phyloP scores from a whole-genome alignment of 164 flowering plant genomes.

The Tetracentron sinense region DNA sequence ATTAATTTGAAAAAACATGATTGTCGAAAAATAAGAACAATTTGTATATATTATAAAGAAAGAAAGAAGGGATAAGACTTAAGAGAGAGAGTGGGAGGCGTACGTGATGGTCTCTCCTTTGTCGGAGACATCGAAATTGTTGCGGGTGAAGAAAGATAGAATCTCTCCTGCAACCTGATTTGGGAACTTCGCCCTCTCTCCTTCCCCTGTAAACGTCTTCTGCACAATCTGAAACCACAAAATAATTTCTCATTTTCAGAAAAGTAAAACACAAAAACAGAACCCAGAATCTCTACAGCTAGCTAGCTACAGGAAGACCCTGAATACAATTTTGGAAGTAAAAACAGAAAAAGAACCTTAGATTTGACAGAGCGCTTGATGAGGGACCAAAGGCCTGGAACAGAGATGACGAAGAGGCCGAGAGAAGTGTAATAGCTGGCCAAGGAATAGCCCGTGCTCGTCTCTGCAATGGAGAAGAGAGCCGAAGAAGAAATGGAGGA shows the following conservation, averaged over 20 bases:
- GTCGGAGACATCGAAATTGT: slow-evolving; percentile 73
- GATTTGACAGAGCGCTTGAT: slow-evolving; percentile 98
- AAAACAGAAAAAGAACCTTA: slow-evolving; percentile 43
- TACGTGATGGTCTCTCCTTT: slow-evolving; percentile 92
- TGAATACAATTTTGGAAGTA: background rate
- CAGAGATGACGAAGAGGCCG: slow-evolving; percentile 93
- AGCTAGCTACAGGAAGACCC: too few species aligned
- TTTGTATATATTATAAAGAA: too few species aligned
- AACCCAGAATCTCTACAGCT: background rate
- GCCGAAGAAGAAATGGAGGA: slow-evolving; percentile 5
- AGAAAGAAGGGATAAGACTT: background rate
- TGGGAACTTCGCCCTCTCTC: slow-evolving; percentile 53
- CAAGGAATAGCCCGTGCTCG: slow-evolving; percentile 62
- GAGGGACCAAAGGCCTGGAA: slow-evolving; percentile 98
- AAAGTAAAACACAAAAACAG: background rate
- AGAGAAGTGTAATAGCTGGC: slow-evolving; percentile 96
- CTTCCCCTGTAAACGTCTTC: slow-evolving; percentile 67
- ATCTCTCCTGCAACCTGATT: slow-evolving; percentile 84
- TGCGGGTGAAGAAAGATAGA: slow-evolving; percentile 84
- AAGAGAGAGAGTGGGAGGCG: slow-evolving; percentile 1
- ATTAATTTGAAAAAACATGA: too few species aligned
- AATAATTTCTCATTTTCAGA: background rate
- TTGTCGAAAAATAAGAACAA: too few species aligned
- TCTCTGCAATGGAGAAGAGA: slow-evolving; percentile 43
- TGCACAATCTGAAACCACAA: slow-evolving; percentile 59